These are phyloP conservation scores for Cinnamomum chago DNA, from an alignment of 164 flowering plant species.

Conservation along the genomic window DNA sequence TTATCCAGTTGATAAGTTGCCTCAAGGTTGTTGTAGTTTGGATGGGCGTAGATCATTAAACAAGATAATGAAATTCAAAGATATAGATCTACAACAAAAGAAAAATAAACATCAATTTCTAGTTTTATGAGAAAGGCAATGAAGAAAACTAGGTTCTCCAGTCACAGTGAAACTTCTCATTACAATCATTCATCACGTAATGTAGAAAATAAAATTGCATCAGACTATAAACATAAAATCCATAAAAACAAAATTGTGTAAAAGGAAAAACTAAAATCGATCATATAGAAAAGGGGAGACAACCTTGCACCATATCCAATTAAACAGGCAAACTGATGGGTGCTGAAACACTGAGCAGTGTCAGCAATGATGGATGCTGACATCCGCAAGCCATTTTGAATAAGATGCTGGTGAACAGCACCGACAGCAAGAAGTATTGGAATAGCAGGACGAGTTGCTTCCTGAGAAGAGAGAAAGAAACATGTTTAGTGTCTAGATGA, in stretches of 20 bases:
- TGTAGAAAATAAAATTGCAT: conserved; percentile 1
- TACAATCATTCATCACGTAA: neutral
- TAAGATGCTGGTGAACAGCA: conserved; percentile 99
- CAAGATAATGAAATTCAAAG: neutral
- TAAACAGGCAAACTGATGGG: conserved; percentile 98
- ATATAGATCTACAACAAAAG: neutral
- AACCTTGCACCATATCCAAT: conserved; percentile 99
- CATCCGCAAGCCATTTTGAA: conserved; percentile 93
- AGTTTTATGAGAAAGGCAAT: neutral
- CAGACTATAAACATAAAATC: neutral
- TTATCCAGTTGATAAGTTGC: too few species aligned
- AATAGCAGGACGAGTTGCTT: conserved; percentile 90
- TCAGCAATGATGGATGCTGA: conserved; percentile 94
- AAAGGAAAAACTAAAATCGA: neutral
- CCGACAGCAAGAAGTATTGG: conserved; percentile 99
- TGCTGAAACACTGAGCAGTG: conserved; percentile 99
- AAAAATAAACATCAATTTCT: too few species aligned
- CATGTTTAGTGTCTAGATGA: neutral
- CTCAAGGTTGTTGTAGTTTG: too few species aligned
- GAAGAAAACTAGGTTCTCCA: neutral
- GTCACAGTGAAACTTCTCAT: neutral
- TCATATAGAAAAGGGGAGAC: conserved; percentile 5
- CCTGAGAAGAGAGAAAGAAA: conserved; percentile 39
- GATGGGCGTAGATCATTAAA: too few species aligned
- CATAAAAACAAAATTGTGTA: neutral